Conservation (phyloP, 805 yeast genomes). For the Saccharomycopsis capsularis region DNA sequence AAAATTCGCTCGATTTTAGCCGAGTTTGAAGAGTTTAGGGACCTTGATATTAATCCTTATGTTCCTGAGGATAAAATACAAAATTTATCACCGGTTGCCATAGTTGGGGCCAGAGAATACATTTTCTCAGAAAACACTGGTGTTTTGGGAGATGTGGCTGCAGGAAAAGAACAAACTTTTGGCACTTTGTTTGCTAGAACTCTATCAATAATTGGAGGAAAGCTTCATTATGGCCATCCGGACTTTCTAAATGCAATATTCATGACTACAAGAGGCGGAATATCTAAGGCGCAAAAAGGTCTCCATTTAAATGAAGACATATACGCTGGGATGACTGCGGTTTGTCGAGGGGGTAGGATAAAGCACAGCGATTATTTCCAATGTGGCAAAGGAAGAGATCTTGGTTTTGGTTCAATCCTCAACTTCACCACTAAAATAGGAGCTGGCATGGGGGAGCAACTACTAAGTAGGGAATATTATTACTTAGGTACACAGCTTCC, state of each 20-base stretch:
- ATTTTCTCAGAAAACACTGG: constrained; percentile 84
- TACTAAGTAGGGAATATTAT: constrained; percentile 77
- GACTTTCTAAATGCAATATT: constrained; percentile 70
- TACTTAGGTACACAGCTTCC: constrained; percentile 77
- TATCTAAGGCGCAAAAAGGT: constrained; percentile 82
- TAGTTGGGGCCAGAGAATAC: constrained; percentile 82
- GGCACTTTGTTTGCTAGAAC: constrained; percentile 83
- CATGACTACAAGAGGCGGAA: constrained; percentile 85
- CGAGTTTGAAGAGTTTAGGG: constrained; percentile 71
- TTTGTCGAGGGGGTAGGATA: constrained; percentile 80
- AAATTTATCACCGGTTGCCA: constrained; percentile 68
- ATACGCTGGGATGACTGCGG: constrained; percentile 81
- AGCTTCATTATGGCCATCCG: constrained; percentile 84
- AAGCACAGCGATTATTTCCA: constrained; percentile 84
- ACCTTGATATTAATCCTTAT: constrained; percentile 76
- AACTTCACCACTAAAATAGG: constrained; percentile 85
- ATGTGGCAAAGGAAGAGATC: constrained; percentile 88
- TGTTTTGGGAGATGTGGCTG: constrained; percentile 82
- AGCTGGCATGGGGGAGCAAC: constrained; percentile 91
- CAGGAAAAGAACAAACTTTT: constrained; percentile 85
- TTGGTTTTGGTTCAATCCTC: constrained; percentile 80
- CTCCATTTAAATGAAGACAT: constrained; percentile 82
- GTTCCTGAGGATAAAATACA: constrained; percentile 58
- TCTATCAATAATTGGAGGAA: constrained; percentile 77
- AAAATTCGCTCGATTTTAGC: constrained; percentile 76